These are phyloP conservation scores for Sarocladiaceae sp. DNA, from an alignment of 2,329 filamentous ascomycete genomes.

Conservation along the genomic window DNA sequence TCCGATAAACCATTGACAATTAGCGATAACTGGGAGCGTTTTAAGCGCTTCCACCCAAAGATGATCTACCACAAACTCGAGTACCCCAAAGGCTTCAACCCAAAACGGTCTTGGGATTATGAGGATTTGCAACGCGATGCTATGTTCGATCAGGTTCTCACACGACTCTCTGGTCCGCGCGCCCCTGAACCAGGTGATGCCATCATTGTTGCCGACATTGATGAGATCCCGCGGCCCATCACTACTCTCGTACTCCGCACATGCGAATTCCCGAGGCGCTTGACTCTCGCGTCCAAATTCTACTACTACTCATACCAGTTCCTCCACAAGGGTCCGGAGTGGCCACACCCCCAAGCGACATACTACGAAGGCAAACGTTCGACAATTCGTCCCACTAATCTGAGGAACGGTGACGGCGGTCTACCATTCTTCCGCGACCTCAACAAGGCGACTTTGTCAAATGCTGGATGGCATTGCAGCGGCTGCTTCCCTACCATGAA, in stretches of 20 bases:
- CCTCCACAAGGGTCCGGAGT: conserved; percentile 34
- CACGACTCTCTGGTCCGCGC: conserved; percentile 35
- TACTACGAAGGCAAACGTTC: conserved; percentile 34
- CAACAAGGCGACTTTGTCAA: conserved; percentile 40
- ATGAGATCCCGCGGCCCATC: conserved; percentile 53
- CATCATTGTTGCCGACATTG: conserved; percentile 55
- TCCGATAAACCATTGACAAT: conserved; percentile 32
- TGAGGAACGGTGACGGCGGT: conserved; percentile 44
- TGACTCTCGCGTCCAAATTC: conserved; percentile 47
- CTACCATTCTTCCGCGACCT: conserved; percentile 31
- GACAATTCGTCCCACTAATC: conserved; percentile 50
- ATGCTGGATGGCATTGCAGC: conserved; percentile 60
- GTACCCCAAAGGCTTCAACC: conserved; percentile 36
- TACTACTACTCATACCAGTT: conserved; percentile 58
- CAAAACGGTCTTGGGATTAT: conserved; percentile 40
- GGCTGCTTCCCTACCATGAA: conserved; percentile 54
- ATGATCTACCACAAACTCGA: conserved; percentile 56
- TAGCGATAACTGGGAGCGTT: conserved; percentile 43
- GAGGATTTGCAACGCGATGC: conserved; percentile 52
- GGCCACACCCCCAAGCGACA: conserved; percentile 58
- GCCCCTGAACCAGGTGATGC: conserved; percentile 47
- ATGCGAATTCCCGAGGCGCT: conserved; percentile 47
- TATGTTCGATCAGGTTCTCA: conserved; percentile 53
- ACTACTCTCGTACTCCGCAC: conserved; percentile 43
- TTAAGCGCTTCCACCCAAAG: conserved; percentile 51